Conservation (phyloP, 1,284 basidiomycete genomes). For the Moesziomyces globuligerus region DNA sequence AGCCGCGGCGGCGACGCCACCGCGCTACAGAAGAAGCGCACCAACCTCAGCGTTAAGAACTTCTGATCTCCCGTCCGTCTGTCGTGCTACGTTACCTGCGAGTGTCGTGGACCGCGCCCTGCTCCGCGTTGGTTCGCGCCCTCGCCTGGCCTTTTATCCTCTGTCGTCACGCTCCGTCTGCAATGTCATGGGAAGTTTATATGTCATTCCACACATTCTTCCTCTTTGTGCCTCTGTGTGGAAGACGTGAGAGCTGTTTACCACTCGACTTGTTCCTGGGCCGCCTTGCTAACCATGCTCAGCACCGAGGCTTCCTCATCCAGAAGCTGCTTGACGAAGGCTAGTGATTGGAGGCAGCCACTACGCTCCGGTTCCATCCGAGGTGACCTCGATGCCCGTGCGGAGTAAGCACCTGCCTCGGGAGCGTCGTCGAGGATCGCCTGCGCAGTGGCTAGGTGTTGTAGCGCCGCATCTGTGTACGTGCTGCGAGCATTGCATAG, state of each 20-base stretch:
- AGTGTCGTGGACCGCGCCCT: too few relatives aligned
- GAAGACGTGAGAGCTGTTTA: constrained; percentile 10
- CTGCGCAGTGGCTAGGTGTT: constrained; percentile 1
- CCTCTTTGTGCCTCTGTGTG: not conserved
- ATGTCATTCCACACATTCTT: not conserved
- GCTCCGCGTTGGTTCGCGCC: not conserved
- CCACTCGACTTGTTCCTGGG: constrained; percentile 39
- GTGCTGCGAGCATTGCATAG: constrained; percentile 10
- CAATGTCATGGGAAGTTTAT: constrained; percentile 11
- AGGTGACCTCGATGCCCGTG: constrained; percentile 3
- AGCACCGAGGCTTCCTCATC: constrained; percentile 43
- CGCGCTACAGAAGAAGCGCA: constrained; percentile 41
- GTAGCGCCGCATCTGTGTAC: constrained; percentile 4
- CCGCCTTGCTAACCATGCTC: constrained; percentile 20
- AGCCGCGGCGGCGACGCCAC: constrained; percentile 50
- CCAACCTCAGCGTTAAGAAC: constrained; percentile 47
- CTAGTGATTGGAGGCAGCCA: constrained; percentile 14
- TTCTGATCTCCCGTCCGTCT: constrained; percentile 12
- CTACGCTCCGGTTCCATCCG: constrained; percentile 4
- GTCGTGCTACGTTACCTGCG: not conserved
- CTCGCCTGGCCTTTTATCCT: not conserved
- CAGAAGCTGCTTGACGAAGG: constrained; percentile 38
- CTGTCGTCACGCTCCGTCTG: not conserved
- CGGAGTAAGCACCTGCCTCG: not conserved
- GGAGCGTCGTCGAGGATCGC: constrained; percentile 1